Base-by-base conservation (phyloP, 1,139 yeast genomes). In the Hemisphaericaspora xylofermentans region DNA sequence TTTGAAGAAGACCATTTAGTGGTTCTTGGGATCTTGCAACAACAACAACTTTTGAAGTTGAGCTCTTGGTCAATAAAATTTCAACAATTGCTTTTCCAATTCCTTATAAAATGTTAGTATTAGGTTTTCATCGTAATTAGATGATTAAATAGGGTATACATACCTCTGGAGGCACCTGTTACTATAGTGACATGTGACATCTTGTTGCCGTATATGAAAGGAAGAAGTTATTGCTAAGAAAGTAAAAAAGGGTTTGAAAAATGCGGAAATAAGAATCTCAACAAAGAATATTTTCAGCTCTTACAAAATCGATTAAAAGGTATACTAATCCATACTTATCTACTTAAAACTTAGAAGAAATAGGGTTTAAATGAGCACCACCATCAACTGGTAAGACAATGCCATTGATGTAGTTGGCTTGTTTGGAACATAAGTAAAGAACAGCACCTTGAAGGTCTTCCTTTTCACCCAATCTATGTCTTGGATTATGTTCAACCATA, bases 321-420 rank as follows among this genome's bases (percentile, higher is more conserved):
- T 6, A 8, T 18, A 21, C 16, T 33, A 12, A 21, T 12, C 22
- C 8, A 24, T 24, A 10, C 6, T n/a, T 24, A 24, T 24, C 15
- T 24, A 34, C 31, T 38, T 45, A 53, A 32, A 54, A 45, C 39
- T 51, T 53, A 15, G 54, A 38, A 24, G 60, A 57, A 16, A 46
- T 57, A 21, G 52, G 53, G 29, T 58, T 51, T 40, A 66, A 56
- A 46, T 68, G 67, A 24, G 70, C 61, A 28, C 93, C 94, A 18
- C 94, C 94, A 55, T 85, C 93, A 33, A 85, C 63, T n/a, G 88
- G 86, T 39, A 85, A 60, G 7, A 82, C 83, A n/a, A 76, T 68
- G 12, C 93, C 93, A 52, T 83, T 85, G 45, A 84, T 57, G 57
- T 84, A 85, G 51, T 74, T 72, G 3, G 84, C 74, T 43, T 82